These are phyloP conservation scores for Vararia minispora DNA, from an alignment of 768 basidiomycete genomes.

Conservation along the genomic window DNA sequence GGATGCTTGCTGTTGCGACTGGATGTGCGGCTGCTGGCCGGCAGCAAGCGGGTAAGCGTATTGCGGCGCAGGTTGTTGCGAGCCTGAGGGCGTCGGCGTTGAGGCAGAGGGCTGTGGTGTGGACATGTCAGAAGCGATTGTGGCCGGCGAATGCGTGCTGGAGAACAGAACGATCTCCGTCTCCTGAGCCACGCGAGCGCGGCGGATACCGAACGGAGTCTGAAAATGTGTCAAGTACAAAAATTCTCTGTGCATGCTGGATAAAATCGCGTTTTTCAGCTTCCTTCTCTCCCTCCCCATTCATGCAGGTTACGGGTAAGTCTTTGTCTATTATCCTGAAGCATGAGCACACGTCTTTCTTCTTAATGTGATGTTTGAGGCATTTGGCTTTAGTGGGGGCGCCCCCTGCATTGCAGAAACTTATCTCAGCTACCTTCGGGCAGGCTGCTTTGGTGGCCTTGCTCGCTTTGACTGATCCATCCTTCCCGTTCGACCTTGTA, in stretches of 20 bases:
- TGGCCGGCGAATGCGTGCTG: conserved; percentile 17
- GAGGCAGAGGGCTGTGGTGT: conserved; percentile 11
- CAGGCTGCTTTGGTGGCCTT: conserved; percentile 29
- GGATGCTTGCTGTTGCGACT: conserved; percentile 10
- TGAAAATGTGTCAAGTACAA: too few species aligned
- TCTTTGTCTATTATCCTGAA: too few species aligned
- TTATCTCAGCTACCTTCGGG: conserved; percentile 89
- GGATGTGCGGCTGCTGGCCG: conserved; percentile 13
- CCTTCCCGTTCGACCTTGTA: conserved; percentile 3
- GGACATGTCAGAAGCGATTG: conserved; percentile 8
- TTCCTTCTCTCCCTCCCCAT: background rate
- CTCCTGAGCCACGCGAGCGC: too few species aligned
- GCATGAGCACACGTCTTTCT: too few species aligned
- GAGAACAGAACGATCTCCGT: conserved; percentile 22
- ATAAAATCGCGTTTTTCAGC: too few species aligned
- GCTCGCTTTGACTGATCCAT: conserved; percentile 36
- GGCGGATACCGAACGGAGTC: too few species aligned
- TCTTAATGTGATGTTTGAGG: conserved; percentile 71
- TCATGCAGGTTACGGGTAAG: conserved; percentile 16
- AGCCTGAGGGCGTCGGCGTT: conserved; percentile 7
- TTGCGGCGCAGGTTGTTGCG: conserved; percentile 13
- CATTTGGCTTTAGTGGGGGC: conserved; percentile 82
- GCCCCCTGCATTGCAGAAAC: conserved; percentile 68
- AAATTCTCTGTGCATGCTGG: too few species aligned
- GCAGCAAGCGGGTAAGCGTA: conserved; percentile 13